These are phyloP conservation scores for Tillandsia leiboldiana DNA, from an alignment of 176 grass and related monocot species.

Conservation along the genomic window DNA sequence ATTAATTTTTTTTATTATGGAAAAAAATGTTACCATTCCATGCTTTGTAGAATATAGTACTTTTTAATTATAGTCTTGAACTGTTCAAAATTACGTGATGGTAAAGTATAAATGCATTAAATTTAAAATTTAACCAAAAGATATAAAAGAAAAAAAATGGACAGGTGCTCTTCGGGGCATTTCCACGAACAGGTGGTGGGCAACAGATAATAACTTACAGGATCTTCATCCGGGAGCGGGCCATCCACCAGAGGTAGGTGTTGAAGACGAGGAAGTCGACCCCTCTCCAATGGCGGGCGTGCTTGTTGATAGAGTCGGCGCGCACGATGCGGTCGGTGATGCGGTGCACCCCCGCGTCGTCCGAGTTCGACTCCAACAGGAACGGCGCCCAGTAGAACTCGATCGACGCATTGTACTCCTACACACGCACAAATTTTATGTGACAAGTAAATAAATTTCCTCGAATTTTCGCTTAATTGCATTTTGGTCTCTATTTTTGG, in stretches of 20 bases:
- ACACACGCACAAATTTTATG: not conserved
- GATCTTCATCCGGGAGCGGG: conserved; percentile 31
- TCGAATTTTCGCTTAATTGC: too few relatives aligned
- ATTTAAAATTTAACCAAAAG: too few relatives aligned
- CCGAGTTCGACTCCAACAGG: conserved; percentile 52
- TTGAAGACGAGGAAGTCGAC: conserved; percentile 59
- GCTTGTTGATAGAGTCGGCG: conserved; percentile 35
- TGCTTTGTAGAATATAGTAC: too few relatives aligned
- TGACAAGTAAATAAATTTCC: too few relatives aligned
- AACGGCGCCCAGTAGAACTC: conserved; percentile 69
- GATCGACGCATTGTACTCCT: conserved; percentile 55
- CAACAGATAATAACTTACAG: conserved; percentile 24
- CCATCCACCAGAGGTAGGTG: conserved; percentile 65
- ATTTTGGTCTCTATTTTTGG: too few relatives aligned
- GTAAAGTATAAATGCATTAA: too few relatives aligned
- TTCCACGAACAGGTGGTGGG: not conserved
- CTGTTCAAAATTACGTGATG: too few relatives aligned
- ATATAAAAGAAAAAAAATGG: not conserved
- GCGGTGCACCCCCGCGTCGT: conserved; percentile 29
- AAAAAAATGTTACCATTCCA: too few relatives aligned
- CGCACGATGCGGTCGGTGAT: conserved; percentile 39
- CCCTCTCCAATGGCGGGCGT: conserved; percentile 44
- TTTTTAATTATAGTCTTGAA: too few relatives aligned
- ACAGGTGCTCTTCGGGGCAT: too few relatives aligned
- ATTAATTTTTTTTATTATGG: too few relatives aligned